Conservation (phyloP, 2,329 filamentous ascomycete genomes). For the Cadophora luteo-olivacea region DNA sequence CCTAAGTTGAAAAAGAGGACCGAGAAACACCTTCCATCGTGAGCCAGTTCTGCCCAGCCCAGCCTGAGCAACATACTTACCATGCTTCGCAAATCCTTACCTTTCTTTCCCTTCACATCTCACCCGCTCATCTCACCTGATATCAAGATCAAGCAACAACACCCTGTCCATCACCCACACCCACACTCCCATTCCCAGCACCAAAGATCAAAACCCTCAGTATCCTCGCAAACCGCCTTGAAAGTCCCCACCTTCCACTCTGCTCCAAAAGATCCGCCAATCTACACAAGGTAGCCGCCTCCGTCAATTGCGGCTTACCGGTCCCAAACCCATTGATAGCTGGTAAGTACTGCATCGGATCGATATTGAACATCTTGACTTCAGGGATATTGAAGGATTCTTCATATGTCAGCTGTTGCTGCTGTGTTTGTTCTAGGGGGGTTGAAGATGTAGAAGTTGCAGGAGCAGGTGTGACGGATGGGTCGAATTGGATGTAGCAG, state of each 20-base stretch:
- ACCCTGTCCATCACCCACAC: background rate
- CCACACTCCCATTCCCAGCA: background rate
- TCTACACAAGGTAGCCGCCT: slow-evolving; percentile 17
- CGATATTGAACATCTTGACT: slow-evolving; percentile 20
- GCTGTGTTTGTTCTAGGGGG: background rate
- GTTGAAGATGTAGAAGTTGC: background rate
- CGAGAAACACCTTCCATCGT: no score
- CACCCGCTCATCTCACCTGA: background rate
- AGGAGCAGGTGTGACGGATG: background rate
- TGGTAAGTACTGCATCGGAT: slow-evolving; percentile 19
- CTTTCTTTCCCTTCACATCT: background rate
- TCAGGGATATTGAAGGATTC: slow-evolving; percentile 22
- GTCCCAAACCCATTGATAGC: slow-evolving; percentile 16
- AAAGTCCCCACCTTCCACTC: slow-evolving; percentile 17
- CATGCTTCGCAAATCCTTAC: no score
- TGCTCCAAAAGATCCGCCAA: slow-evolving; percentile 18
- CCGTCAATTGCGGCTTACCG: slow-evolving; percentile 15
- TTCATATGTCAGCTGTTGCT: slow-evolving; percentile 3
- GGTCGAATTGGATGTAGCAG: slow-evolving; percentile 23
- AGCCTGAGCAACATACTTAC: no score
- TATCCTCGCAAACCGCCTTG: slow-evolving; percentile 16
- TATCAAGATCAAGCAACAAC: background rate
- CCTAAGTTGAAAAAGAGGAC: no score
- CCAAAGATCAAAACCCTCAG: slow-evolving; percentile 15
- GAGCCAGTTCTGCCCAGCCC: no score